Evolutionary conservation across 1,284 basidiomycete genomes (phyloP), one percentile per base, ranked within the genome.

Genomic region (Porodaedalea pini): DNA sequence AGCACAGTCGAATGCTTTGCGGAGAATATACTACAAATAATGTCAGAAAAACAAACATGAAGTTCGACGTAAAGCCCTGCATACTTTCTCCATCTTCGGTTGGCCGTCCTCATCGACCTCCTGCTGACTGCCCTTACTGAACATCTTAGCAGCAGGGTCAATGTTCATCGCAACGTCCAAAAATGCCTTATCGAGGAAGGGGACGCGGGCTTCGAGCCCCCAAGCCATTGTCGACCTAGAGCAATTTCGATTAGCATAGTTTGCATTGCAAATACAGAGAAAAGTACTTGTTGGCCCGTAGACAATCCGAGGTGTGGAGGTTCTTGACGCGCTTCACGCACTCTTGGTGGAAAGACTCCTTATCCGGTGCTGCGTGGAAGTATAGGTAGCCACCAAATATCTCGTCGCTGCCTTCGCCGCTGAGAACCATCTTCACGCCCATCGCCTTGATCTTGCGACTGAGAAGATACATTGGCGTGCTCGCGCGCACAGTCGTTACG

Each of bases 401-500:
- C 75, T 99, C 97, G 68, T 99, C 97, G 59, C 92, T 94, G 31
- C 97, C 97, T 73, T 99, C 97, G 34, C 97, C 97, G 62, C 90
- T 94, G 39, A 99, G 81, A 2, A 99, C 97, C 97, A 99, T 99
- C 79, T 99, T 99, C 63, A 99, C 97, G 63, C 97, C 97, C 90
- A 95, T 99, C 2, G 97, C 96, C 77, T 99, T 99, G 80, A 99
- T 97, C 78, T 99, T 99, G 57, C 97, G 84, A 70, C 90, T 94
- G 59, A 99, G 84, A 34, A 99, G 84, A 71, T 96, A 96, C 94
- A 96, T 96, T 15, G 97, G 96, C 4, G 96, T 98, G 66, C 92
- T 95, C 3, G 97, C 97, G 58, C 97, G 90, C 54, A 98, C 94
- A 15, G 97, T 99, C 36, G 97, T 99, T 55, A 99, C 97, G 70